These are phyloP conservation scores for Xylaria sp. DNA, from an alignment of 2,329 filamentous ascomycete genomes.

Conservation along the genomic window DNA sequence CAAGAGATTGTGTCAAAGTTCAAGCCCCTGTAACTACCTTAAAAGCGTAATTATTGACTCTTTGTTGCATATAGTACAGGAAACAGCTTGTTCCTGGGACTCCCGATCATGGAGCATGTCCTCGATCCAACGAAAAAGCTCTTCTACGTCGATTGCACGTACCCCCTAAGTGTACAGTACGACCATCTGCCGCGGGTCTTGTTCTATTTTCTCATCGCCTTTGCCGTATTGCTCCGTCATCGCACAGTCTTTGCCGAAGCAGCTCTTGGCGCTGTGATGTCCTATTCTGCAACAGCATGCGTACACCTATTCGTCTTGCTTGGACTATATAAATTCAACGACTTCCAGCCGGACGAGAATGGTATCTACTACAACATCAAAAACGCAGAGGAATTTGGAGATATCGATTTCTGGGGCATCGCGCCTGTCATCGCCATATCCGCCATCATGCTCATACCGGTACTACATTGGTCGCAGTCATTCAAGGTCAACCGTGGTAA, in stretches of 20 bases:
- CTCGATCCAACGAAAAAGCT: background rate
- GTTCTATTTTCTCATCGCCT: background rate
- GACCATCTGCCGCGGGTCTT: background rate
- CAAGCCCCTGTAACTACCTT: background rate
- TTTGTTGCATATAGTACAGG: background rate
- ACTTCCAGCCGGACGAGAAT: background rate
- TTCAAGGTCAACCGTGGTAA: background rate
- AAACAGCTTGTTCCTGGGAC: background rate
- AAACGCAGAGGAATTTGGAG: background rate
- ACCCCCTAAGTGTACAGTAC: background rate
- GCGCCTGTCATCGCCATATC: background rate
- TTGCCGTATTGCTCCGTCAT: background rate
- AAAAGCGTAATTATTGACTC: background rate
- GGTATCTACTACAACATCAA: background rate
- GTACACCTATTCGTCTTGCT: background rate
- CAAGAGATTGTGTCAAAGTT: background rate
- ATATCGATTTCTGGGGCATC: background rate
- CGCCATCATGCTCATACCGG: background rate
- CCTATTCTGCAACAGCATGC: background rate
- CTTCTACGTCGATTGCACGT: background rate
- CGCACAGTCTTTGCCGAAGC: background rate
- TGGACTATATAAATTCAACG: background rate
- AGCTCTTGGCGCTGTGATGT: conserved; percentile 1
- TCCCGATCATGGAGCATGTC: background rate
- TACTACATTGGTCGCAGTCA: conserved; percentile 1